Evolutionary conservation across 2,329 filamentous ascomycete species (phyloP).

Genomic region (Pseudogymnoascus sp.): DNA sequence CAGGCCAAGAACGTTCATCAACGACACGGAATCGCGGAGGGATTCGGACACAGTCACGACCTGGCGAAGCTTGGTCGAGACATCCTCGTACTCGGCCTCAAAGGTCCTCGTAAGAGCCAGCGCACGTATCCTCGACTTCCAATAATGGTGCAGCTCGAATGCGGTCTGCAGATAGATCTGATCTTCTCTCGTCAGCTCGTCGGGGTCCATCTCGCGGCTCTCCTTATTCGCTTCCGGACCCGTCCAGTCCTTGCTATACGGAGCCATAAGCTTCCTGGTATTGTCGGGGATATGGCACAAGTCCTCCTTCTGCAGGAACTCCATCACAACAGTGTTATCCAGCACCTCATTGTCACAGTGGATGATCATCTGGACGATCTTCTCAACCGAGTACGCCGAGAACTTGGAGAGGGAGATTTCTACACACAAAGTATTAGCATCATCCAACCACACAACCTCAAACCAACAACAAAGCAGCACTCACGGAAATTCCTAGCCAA

Average conservation of each 20-base stretch:
- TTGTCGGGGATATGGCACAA: conserved; percentile 90
- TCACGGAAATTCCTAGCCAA: conserved; percentile 76
- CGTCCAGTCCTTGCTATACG: conserved; percentile 95
- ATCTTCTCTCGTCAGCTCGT: conserved; percentile 85
- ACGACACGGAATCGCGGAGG: conserved; percentile 77
- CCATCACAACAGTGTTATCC: conserved; percentile 88
- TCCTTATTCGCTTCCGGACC: conserved; percentile 73
- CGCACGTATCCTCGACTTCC: conserved; percentile 95
- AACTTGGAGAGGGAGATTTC: conserved; percentile 91
- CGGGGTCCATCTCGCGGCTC: conserved; percentile 74
- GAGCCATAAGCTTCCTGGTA: conserved; percentile 80
- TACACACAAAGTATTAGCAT: conserved; percentile 18
- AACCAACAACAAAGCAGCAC: conserved; percentile 21
- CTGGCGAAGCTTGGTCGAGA: conserved; percentile 74
- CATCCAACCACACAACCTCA: background rate
- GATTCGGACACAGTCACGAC: conserved; percentile 85
- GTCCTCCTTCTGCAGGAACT: conserved; percentile 88
- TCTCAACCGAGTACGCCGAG: conserved; percentile 74
- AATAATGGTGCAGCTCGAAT: conserved; percentile 93
- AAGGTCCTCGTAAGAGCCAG: conserved; percentile 74
- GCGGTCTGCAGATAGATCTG: conserved; percentile 91
- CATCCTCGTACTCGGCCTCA: conserved; percentile 85
- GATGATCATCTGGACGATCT: conserved; percentile 85
- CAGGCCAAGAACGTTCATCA: conserved; percentile 93
- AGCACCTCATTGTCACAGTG: conserved; percentile 86